phyloP scores from a whole-genome alignment of 2,329 filamentous ascomycete species.

The Colletotrichum sp. region DNA sequence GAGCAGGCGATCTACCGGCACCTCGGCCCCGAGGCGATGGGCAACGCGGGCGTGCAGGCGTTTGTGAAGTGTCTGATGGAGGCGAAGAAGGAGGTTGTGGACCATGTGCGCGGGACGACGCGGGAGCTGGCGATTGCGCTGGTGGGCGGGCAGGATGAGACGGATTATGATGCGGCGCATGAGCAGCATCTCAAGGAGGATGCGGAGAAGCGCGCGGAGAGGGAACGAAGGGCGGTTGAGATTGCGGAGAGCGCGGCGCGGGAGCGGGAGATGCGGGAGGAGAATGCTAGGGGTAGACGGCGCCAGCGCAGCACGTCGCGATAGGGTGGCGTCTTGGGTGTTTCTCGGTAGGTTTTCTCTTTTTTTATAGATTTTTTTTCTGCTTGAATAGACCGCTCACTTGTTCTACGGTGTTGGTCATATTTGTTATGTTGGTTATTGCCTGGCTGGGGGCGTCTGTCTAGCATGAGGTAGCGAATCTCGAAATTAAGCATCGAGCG shows the following conservation, averaged over 20 bases:
- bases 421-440: neutral
- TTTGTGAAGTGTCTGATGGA: neutral
- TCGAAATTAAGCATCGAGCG: neutral
- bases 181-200: neutral
- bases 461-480: no score
- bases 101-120: neutral
- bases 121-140: slow-evolving; percentile 7
- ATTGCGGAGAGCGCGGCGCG: neutral
- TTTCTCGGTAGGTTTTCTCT: neutral
- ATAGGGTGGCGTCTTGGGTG: neutral
- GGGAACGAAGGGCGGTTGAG: neutral
- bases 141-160: neutral
- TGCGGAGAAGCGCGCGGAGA: neutral
- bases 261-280: neutral
- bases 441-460: neutral
- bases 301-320: neutral
- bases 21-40: neutral
- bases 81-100: neutral
- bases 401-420: rapidly evolving
- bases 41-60: neutral
- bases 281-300: neutral
- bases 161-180: neutral
- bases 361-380: neutral
- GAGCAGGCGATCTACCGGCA: neutral
- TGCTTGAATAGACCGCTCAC: neutral